Evolutionary conservation across 179 eudicot genomes (phyloP).

Genomic region (Nepenthes alata): DNA sequence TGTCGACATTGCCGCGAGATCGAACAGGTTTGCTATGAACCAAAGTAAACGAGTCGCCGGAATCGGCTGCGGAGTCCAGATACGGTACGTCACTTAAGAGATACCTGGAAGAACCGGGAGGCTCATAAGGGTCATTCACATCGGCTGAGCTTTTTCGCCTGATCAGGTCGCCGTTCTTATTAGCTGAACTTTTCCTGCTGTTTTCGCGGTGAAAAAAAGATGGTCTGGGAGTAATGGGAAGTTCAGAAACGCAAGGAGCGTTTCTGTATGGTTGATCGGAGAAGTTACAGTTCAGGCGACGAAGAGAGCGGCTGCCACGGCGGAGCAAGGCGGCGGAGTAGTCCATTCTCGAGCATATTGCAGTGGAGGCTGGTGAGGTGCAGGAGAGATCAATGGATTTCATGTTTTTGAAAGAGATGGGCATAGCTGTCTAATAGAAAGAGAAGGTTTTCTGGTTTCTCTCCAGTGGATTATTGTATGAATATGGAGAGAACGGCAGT

Average conservation of each 20-base stretch:
- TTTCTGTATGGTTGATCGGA: constrained; percentile 13
- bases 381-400: constrained; percentile 58
- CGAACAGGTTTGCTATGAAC: constrained; percentile 20
- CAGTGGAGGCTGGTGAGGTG: constrained; percentile 78
- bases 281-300: constrained; percentile 22
- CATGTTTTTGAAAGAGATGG: constrained; percentile 21
- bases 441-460: not conserved
- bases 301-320: constrained; percentile 14
- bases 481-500: no score
- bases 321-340: constrained; percentile 40
- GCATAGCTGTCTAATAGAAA: not conserved
- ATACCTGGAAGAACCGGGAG: constrained; percentile 35
- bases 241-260: constrained; percentile 50
- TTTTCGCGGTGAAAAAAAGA: not conserved
- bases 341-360: constrained; percentile 50
- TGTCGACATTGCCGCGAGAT: not conserved
- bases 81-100: constrained; percentile 43
- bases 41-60: constrained; percentile 10
- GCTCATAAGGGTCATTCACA: constrained; percentile 44
- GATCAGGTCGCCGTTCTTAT: not conserved
- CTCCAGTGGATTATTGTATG: no score
- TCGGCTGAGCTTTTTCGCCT: constrained; percentile 24
- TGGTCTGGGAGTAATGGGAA: constrained; percentile 49
- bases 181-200: not conserved
- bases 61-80: constrained; percentile 7